Base-by-base conservation (phyloP, 768 basidiomycete genomes). In the Infundibulicybe gibba region DNA sequence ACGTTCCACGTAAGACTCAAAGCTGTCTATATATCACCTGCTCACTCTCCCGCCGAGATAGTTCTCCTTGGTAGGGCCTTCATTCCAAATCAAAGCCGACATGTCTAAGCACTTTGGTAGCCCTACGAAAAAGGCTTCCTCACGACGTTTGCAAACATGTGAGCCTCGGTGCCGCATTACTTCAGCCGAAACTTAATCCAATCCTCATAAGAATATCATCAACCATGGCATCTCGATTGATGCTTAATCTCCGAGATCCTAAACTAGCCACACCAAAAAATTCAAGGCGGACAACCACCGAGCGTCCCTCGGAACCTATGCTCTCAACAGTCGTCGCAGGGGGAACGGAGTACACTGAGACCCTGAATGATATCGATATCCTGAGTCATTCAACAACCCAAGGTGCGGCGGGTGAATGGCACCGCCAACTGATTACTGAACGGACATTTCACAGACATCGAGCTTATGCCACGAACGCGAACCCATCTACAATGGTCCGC, bases 181-280 rank as follows among this genome's bases (percentile, higher is more conserved):
- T 34, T 12, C 12, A 14, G 10, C 3, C 19, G 25, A 6, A 5
- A 12, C 25, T 20, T 37, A 41, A 41, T 32, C 38, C 32, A 17
- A 1, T 35, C 5, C n/a, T 38, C 6, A 1, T 25, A 38, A 66
- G 62, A 40, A 51, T 64, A 17, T 63, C 65, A 40, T 65, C 63
- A 3, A 57, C 54, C 14, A 59, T 64, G 61, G 56, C 62, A 40
- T 62, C 63, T 9, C 56, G 65, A n/a, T 60, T 65, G 38, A 60
- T 64, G 53, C 53, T 66, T 5, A 65, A 66, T 49, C 49, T 66
- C 5, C 62, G 65, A 13, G 56, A 66, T 42, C 65, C 62, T 43
- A 50, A 51, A 37, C 32, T 64, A 32, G 15, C 38, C 8, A 41
- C 41, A 33, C 50, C 43, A 17, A 32, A 44, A n/a, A 12, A 11